Evolutionary conservation across 164 flowering plant species (phyloP), one percentile per base, ranked within the genome.

Genomic region (Kalanchoe fedtschenkoi): DNA sequence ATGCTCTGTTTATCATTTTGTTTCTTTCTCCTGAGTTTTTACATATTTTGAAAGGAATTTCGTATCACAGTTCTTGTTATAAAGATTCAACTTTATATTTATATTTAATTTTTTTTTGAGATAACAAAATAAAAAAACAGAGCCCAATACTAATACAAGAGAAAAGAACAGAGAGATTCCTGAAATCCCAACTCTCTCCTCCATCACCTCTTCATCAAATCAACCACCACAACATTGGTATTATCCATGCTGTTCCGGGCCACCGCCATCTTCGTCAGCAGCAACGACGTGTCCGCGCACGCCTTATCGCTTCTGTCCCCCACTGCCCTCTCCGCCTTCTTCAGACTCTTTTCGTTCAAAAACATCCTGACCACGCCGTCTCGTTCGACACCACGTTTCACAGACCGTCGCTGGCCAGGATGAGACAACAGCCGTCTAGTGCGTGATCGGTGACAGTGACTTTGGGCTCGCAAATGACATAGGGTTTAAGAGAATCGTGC

Each of bases 401-500:
- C 26, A 51, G 16, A 10, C 56, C 56, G 17, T 26, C 56, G 28
- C 32, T 51, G 2, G 56, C 56, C 26, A 51, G 17, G 56, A 51
- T 51, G 14, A n/a, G n/a, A n/a, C n/a, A 34, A 26, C 85, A 85
- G 24, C 80, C 87, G 55, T 74, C 81, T 6, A 62, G 68, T 15
- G 68, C 71, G 17, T 87, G 75, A 5, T 82, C 78, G 19, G 68
- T 76, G 0, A 82, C 28, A 44, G 80, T 80, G 61, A 84, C 85
- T 68, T 84, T 87, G 62, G 89, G 89, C 30, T 78, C 82, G 39
- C 77, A 66, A 51, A 65, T 82, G 63, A 84, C 86, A 67, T 73
- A 84, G 4, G 89, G 89, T 63, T 84, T 84, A 67, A 84, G 42
- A 67, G 82, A 84, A 39, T 80, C 75, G 41, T 84, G n/a, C 89